phyloP scores from a whole-genome alignment of 2,329 filamentous ascomycete genomes.

The Plectosphaerella sp. region DNA sequence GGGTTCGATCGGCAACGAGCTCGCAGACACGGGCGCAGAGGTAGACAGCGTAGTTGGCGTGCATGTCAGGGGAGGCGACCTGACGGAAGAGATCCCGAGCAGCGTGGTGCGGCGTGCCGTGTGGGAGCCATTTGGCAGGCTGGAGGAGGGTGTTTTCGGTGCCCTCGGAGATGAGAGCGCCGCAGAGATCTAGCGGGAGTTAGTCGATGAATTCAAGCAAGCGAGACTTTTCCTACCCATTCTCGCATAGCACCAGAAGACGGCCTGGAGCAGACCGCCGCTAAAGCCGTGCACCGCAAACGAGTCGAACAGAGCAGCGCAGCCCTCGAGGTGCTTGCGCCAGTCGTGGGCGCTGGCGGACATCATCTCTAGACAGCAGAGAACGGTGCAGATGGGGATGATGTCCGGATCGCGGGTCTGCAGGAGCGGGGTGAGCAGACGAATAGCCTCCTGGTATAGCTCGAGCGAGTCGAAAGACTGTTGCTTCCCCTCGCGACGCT shows the following conservation, averaged over 20 bases:
- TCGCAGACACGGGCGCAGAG: constrained; percentile 48
- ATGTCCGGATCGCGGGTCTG: constrained; percentile 24
- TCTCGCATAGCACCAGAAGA: constrained; percentile 56
- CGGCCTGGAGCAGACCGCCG: constrained; percentile 45
- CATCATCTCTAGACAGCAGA: constrained; percentile 39
- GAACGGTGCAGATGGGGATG: constrained; percentile 32
- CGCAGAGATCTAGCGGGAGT: constrained; percentile 42
- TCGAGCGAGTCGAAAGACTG: constrained; percentile 47
- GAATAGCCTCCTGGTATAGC: constrained; percentile 51
- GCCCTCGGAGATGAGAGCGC: constrained; percentile 49
- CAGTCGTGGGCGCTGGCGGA: constrained; percentile 40
- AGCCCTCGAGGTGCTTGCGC: constrained; percentile 53
- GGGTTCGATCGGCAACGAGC: constrained; percentile 43
- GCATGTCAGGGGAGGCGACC: constrained; percentile 39
- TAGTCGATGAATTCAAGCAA: not conserved
- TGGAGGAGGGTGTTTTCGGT: constrained; percentile 47
- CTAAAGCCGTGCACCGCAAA: constrained; percentile 50
- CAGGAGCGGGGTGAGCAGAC: constrained; percentile 29
- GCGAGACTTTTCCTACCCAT: constrained; percentile 36
- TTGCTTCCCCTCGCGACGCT: constrained; percentile 39
- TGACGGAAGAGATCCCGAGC: constrained; percentile 28
- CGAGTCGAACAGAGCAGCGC: constrained; percentile 48
- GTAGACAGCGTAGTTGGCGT: constrained; percentile 57
- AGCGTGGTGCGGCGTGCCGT: constrained; percentile 27
- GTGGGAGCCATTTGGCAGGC: constrained; percentile 41